Percentiles rank a stretch among this genome's conserved stretches.
phyloP scores from a whole-genome alignment of 176 grass and related monocot genomes.

The Phragmites australis region DNA sequence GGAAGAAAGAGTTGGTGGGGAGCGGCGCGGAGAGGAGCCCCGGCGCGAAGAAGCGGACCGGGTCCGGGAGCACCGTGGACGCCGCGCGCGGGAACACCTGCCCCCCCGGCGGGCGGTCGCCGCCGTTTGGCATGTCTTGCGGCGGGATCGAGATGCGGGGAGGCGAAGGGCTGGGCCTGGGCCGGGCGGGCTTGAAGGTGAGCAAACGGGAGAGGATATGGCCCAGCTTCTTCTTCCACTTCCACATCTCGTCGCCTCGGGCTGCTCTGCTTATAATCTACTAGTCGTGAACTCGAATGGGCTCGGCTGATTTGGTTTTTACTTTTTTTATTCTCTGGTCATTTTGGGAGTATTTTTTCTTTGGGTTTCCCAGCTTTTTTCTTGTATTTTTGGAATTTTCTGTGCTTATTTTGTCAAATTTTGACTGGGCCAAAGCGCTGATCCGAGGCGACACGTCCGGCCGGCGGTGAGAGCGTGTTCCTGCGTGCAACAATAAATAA shows the following conservation, averaged over 20 bases:
- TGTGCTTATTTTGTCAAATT: neutral
- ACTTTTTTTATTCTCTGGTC: neutral
- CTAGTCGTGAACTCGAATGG: neutral
- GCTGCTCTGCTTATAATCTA: neutral
- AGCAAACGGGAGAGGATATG: slow-evolving; percentile 37
- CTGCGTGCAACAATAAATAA: slow-evolving; percentile 20
- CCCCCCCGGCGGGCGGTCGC: neutral
- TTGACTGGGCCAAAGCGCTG: neutral
- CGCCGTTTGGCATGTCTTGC: slow-evolving; percentile 24
- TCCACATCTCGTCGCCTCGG: slow-evolving; percentile 17
- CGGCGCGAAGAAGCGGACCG: slow-evolving; percentile 74
- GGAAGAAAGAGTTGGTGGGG: slow-evolving; percentile 97
- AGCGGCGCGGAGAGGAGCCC: slow-evolving; percentile 69
- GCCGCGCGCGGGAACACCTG: slow-evolving; percentile 62
- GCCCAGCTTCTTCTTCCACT: slow-evolving; percentile 53
- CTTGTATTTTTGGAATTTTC: neutral
- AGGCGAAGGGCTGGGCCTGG: neutral
- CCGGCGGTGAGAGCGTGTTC: neutral
- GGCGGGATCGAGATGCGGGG: neutral
- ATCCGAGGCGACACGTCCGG: neutral
- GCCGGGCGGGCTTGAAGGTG: slow-evolving; percentile 39
- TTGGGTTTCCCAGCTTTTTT: neutral
- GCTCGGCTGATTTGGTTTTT: neutral
- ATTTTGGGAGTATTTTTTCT: neutral
- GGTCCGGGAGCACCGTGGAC: slow-evolving; percentile 81